phyloP scores from a whole-genome alignment of 1,284 basidiomycete genomes.

The Lentinula novae-zelandiae region DNA sequence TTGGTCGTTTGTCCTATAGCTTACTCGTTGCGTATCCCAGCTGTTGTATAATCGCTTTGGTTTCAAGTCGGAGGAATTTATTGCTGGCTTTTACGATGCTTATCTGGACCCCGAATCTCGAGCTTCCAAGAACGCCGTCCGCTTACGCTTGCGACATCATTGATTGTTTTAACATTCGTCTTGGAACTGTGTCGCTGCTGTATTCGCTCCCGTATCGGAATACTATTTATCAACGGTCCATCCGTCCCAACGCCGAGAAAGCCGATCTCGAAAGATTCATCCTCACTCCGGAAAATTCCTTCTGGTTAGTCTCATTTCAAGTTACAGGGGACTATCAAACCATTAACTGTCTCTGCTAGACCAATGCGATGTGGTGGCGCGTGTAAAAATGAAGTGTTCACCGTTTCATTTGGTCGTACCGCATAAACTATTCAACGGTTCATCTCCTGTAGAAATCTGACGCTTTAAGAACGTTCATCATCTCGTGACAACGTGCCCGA shows the following conservation, averaged over 20 bases:
- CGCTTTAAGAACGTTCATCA: too few relatives aligned
- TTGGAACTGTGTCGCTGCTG: background rate
- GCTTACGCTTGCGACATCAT: conserved; percentile 38
- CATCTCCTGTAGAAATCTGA: too few relatives aligned
- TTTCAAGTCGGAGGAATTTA: conserved; percentile 80
- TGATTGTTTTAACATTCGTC: conserved; percentile 6
- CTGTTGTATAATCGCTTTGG: conserved; percentile 78
- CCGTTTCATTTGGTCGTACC: too few relatives aligned
- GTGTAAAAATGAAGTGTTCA: background rate
- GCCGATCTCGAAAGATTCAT: background rate
- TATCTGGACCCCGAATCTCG: conserved; percentile 65
- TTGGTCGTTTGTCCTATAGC: background rate
- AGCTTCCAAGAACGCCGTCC: conserved; percentile 74
- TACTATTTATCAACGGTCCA: background rate
- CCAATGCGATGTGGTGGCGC: background rate
- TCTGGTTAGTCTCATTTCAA: background rate
- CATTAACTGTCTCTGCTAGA: background rate
- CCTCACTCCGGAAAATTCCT: background rate
- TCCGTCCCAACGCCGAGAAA: background rate
- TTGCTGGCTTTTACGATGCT: conserved; percentile 74
- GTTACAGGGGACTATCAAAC: background rate
- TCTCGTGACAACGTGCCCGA: too few relatives aligned
- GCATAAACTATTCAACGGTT: too few relatives aligned
- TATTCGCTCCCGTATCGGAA: background rate
- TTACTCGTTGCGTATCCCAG: conserved; percentile 29